Evolutionary conservation across 108 stramenopile genomes (phyloP), one percentile per base, ranked within the genome.

Genomic region (Skeletonema menzelii): DNA sequence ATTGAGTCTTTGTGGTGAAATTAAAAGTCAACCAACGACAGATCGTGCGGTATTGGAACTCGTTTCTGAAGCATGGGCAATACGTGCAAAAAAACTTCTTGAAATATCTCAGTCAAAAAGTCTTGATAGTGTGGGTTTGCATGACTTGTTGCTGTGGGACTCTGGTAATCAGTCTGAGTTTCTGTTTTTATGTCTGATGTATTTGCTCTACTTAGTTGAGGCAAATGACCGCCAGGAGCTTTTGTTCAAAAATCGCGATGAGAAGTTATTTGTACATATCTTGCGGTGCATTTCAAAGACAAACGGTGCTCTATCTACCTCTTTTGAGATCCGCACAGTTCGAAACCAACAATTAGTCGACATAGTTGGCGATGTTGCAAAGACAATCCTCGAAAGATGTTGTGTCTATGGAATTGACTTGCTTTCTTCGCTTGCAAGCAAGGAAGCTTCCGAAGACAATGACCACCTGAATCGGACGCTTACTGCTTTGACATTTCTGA

Each of bases 41-140:
- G 78, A 79, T 72, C 46, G 64, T 63, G 59, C 65, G 11, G 47
- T 79, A 27, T 57, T 72, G 42, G 78, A 79, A 34, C 40, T 79
- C 22, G 32, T 65, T 59, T 79, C 64, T 28, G 65, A 79, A 56
- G 42, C 78, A 12, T 89, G 88, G 88, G 68, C 86, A 0, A 70
- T 82, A 20, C 75, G 86, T 49, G 85, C 86, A 26, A 26, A 63
- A 30, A 73, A 83, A 67, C 58, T 87, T 1, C 28, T 89, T 27
- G 59, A 74, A 0, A 71, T 87, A 26, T 86, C 75, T 55, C 53
- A 55, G 35, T 8, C 65, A 44, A 46, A 31, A 27, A 53, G 67
- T 70, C 59, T 84, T 14, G 55, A 55, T 4, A 47, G 59, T 17
- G 30, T 89, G 57, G 86, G 88, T 26, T 40, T 89, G 40, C 73